A percentile compares a stretch with the other conserved stretches of the same genome.
These are phyloP conservation scores for Cutaneotrichosporon sp. DNA, from an alignment of 1,284 basidiomycete species.

Conservation along the genomic window DNA sequence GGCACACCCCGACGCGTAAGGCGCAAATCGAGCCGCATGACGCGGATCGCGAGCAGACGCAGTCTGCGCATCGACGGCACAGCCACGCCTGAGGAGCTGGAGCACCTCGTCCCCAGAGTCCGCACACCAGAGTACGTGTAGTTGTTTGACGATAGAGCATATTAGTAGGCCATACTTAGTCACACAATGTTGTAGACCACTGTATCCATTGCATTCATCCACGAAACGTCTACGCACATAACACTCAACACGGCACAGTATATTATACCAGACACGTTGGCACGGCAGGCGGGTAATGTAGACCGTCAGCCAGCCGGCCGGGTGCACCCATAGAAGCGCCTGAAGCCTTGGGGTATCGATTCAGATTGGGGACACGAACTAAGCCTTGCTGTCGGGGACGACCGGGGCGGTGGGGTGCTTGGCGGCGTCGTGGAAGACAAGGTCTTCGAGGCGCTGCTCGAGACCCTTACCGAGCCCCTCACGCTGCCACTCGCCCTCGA, in stretches of 20 bases:
- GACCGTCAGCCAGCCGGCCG: too few relatives aligned
- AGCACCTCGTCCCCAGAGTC: background rate
- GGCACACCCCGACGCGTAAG: background rate
- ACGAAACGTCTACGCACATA: background rate
- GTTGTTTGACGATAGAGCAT: too few relatives aligned
- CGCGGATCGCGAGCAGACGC: background rate
- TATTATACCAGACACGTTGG: constrained; percentile 1
- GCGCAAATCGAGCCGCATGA: background rate
- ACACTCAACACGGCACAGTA: background rate
- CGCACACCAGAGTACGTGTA: background rate
- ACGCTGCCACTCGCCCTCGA: constrained; percentile 70
- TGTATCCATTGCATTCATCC: constrained; percentile 1
- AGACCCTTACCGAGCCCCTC: constrained; percentile 72
- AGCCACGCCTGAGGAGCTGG: constrained; percentile 3
- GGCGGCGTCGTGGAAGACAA: constrained; percentile 21
- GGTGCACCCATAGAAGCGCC: too few relatives aligned
- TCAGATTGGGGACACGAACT: background rate
- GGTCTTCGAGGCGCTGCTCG: constrained; percentile 66
- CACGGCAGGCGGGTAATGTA: background rate
- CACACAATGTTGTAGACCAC: background rate
- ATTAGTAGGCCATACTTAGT: background rate
- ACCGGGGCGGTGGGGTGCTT: background rate
- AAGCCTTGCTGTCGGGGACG: background rate
- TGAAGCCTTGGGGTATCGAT: constrained; percentile 1
- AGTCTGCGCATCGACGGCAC: background rate